These are phyloP conservation scores for Psilocybe subaeruginosa DNA, from an alignment of 768 basidiomycete species.

Conservation along the genomic window DNA sequence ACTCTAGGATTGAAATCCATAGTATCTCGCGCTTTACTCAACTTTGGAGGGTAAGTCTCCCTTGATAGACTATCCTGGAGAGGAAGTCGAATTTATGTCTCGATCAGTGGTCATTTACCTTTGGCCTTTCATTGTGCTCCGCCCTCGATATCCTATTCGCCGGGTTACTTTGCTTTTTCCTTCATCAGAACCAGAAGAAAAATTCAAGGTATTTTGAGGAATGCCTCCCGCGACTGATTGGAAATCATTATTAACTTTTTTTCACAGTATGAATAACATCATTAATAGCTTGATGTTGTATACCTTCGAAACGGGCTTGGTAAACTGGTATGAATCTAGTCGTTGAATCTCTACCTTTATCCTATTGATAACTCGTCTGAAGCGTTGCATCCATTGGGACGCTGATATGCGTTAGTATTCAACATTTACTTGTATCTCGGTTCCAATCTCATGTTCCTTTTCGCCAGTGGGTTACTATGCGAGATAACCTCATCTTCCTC, in stretches of 20 bases:
- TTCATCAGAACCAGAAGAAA: constrained; percentile 41
- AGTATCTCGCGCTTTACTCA: constrained; percentile 22
- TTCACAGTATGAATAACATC: constrained; percentile 44
- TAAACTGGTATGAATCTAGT: constrained; percentile 30
- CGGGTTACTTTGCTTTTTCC: constrained; percentile 42
- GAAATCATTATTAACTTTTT: too few species aligned
- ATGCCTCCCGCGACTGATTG: not conserved
- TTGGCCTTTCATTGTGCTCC: constrained; percentile 51
- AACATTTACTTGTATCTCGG: not conserved
- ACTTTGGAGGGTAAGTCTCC: constrained; percentile 21
- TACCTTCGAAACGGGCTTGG: constrained; percentile 51
- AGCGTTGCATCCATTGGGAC: constrained; percentile 1
- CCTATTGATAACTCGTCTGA: not conserved
- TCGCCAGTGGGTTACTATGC: constrained; percentile 48
- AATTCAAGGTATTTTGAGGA: constrained; percentile 33
- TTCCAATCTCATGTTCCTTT: constrained; percentile 24
- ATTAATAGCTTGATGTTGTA: constrained; percentile 51
- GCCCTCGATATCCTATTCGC: constrained; percentile 53
- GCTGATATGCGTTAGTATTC: constrained; percentile 4
- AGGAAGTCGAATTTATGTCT: too few species aligned
- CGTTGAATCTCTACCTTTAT: not conserved
- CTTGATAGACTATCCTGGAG: too few species aligned
- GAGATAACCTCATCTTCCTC: constrained; percentile 52
- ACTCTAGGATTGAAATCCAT: constrained; percentile 35
- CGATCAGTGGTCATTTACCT: constrained; percentile 38